A percentile compares a stretch with the other conserved stretches of the same genome.
These are phyloP conservation scores for Mesotaenium endlicherianum DNA, from an alignment of 139 green algal species.

Conservation along the genomic window DNA sequence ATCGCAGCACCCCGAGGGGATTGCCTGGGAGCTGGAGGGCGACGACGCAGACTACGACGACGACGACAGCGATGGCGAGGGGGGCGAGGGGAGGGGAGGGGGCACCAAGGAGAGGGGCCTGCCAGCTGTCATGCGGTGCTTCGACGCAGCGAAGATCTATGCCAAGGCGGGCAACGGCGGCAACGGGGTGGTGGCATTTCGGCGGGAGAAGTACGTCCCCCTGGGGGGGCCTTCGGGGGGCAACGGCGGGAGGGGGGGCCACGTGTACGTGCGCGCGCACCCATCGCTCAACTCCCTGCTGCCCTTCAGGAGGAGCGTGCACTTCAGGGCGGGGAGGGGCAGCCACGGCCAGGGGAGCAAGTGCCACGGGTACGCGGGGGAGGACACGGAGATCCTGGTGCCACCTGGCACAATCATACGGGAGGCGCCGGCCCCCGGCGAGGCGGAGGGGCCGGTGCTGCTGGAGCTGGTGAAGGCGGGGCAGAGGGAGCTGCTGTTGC, in stretches of 20 bases:
- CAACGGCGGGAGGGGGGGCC: slow-evolving; percentile 73
- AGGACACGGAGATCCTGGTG: slow-evolving; percentile 79
- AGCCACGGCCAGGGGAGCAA: slow-evolving; percentile 66
- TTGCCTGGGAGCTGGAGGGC: no score
- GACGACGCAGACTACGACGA: slow-evolving; percentile 31
- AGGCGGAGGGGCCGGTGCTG: slow-evolving; percentile 53
- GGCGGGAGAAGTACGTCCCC: slow-evolving; percentile 92
- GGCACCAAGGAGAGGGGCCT: slow-evolving; percentile 17
- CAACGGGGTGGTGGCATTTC: slow-evolving; percentile 91
- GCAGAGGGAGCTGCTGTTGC: slow-evolving; percentile 72
- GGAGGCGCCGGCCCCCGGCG: background rate
- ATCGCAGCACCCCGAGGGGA: no score
- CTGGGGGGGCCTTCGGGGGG: slow-evolving; percentile 86
- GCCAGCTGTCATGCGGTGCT: slow-evolving; percentile 49
- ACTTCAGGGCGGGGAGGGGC: slow-evolving; percentile 60
- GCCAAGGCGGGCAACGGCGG: slow-evolving; percentile 89
- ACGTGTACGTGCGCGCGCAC: slow-evolving; percentile 48
- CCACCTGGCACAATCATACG: slow-evolving; percentile 59
- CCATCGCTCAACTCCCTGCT: slow-evolving; percentile 37
- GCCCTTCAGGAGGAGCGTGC: slow-evolving; percentile 55
- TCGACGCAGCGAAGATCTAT: slow-evolving; percentile 66
- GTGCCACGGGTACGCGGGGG: slow-evolving; percentile 69
- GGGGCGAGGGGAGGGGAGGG: no score
- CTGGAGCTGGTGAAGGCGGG: slow-evolving; percentile 75
- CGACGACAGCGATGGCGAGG: background rate